Conservation (phyloP, 2,329 filamentous ascomycete genomes). For the Harringtonia lauricola region DNA sequence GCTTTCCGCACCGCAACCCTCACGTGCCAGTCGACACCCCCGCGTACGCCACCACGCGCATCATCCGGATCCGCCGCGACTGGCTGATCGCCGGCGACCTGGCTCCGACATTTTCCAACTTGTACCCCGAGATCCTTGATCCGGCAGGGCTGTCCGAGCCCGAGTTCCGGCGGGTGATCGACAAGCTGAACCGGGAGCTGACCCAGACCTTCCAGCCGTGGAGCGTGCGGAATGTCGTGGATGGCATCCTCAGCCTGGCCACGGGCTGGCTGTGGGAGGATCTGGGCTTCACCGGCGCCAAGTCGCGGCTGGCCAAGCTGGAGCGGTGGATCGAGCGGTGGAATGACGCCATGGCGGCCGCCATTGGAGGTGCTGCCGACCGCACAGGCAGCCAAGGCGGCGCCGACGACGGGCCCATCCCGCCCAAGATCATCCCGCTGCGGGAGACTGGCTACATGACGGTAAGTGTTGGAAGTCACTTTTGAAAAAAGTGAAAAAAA, state of each 20-base stretch:
- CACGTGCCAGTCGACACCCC: conserved; percentile 72
- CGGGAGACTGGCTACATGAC: conserved; percentile 16
- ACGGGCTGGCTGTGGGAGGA: conserved; percentile 97
- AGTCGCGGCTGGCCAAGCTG: conserved; percentile 55
- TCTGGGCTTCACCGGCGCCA: conserved; percentile 64
- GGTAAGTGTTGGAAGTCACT: conserved; percentile 7
- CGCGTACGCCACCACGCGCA: conserved; percentile 67
- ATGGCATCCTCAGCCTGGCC: conserved; percentile 65
- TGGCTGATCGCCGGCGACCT: conserved; percentile 86
- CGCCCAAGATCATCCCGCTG: conserved; percentile 15
- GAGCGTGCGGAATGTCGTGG: conserved; percentile 64
- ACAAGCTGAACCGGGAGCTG: conserved; percentile 70
- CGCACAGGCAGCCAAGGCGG: not conserved
- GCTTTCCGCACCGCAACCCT: conserved; percentile 85
- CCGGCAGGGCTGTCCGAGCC: conserved; percentile 70
- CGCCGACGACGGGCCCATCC: conserved; percentile 7
- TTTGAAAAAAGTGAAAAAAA: too few species aligned
- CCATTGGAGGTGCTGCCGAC: conserved; percentile 20
- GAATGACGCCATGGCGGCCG: conserved; percentile 58
- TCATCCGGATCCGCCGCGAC: conserved; percentile 84
- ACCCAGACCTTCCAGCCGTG: conserved; percentile 72
- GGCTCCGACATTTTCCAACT: conserved; percentile 84
- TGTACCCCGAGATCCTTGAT: conserved; percentile 93
- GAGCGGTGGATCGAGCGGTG: conserved; percentile 79
- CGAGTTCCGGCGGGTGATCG: conserved; percentile 74